Conservation (phyloP, 768 basidiomycete genomes). For the Tylopilus rubrobrunneus region DNA sequence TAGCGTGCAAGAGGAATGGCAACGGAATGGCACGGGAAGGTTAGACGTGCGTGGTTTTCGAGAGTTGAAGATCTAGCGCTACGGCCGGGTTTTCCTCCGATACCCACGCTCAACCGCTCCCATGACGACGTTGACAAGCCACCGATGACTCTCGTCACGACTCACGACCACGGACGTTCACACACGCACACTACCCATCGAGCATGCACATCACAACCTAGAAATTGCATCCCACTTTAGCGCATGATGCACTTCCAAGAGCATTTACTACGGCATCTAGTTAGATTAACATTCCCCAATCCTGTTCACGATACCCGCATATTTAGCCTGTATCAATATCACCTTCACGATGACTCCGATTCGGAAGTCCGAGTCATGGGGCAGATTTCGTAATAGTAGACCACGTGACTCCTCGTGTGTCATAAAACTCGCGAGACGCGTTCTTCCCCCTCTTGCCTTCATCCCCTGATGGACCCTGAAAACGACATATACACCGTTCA, state of each 20-base stretch:
- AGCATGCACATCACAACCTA: constrained; percentile 5
- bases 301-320: constrained; percentile 26
- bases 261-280: constrained; percentile 28
- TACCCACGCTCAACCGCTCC: background rate
- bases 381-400: background rate
- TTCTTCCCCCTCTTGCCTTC: background rate
- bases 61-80: constrained; percentile 62
- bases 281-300: constrained; percentile 22
- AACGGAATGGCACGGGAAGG: constrained; percentile 64
- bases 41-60: constrained; percentile 75
- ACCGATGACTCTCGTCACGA: constrained; percentile 10
- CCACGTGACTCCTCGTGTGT: constrained; percentile 13
- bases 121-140: constrained; percentile 8
- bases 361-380: background rate
- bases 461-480: constrained; percentile 1
- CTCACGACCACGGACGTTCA: constrained; percentile 1
- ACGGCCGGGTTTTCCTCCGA: background rate
- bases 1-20: constrained; percentile 47
- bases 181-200: constrained; percentile 6
- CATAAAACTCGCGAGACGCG: constrained; percentile 2
- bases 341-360: background rate
- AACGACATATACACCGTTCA: constrained; percentile 14
- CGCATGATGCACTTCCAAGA: constrained; percentile 3
- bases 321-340: constrained; percentile 22
- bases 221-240: constrained; percentile 4